phyloP scores from a whole-genome alignment of 1,284 basidiomycete genomes.

The Afroboletus lepidellus region DNA sequence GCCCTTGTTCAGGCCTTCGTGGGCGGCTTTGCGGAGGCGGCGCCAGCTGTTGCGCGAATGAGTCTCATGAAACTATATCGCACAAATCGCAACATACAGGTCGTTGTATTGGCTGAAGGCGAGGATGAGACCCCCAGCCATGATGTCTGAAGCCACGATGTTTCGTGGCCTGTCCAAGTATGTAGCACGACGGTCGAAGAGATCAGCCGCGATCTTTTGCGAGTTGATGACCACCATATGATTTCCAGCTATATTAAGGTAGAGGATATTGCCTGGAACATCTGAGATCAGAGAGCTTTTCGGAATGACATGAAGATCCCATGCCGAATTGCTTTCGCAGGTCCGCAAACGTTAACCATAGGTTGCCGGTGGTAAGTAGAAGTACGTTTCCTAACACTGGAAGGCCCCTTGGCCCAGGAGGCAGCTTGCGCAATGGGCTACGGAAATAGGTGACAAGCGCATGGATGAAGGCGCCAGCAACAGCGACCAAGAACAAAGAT shows the following conservation, averaged over 20 bases:
- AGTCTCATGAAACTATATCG: not conserved
- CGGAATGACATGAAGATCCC: too few species aligned
- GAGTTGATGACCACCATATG: conserved; percentile 11
- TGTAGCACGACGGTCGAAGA: conserved; percentile 12
- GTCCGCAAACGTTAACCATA: conserved; percentile 6
- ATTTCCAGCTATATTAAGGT: conserved; percentile 7
- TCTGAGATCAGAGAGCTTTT: not conserved
- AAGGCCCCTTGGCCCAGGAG: conserved; percentile 6
- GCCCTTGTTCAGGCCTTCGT: conserved; percentile 8
- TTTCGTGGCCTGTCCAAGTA: conserved; percentile 10
- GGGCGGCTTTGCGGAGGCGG: conserved; percentile 4
- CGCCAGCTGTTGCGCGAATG: conserved; percentile 2
- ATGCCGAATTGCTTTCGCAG: conserved; percentile 6
- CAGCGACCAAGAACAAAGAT: not conserved
- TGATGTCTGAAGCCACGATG: conserved; percentile 10
- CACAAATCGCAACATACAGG: not conserved
- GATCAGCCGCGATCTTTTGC: conserved; percentile 4
- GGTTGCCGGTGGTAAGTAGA: conserved; percentile 1
- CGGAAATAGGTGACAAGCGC: conserved; percentile 6
- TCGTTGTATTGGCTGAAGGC: conserved; percentile 2
- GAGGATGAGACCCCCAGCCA: conserved; percentile 10
- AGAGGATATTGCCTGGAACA: conserved; percentile 7
- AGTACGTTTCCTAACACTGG: conserved; percentile 9
- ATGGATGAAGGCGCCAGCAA: conserved; percentile 1
- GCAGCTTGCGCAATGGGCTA: conserved; percentile 7